Base-by-base conservation (phyloP, 441 rosid genomes). In the Mallotus repandus region DNA sequence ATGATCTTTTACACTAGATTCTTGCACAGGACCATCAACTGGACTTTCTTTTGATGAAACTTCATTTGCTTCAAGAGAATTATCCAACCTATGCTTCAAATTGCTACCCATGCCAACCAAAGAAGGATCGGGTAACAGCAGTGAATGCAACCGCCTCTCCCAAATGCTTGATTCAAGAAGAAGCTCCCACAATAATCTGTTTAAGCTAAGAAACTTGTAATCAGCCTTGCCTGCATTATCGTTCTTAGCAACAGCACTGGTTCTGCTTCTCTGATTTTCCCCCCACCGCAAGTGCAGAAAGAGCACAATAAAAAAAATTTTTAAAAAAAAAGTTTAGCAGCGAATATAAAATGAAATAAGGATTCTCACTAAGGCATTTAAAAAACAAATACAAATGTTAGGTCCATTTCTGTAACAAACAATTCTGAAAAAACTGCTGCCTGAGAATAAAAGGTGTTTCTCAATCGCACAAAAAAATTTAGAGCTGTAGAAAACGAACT, bases 181-280 rank as follows among this genome's bases (percentile, higher is more conserved):
- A 78, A 96, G 93, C 74, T 91, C 93, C 99, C 96, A 94, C 74
- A 84, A 72, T 76, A 89, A 58, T 41, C 86, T 81, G 78, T 91
- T 96, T 81, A 92, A 77, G 75, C 78, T 81, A 62, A 94, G 93
- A 78, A 85, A 75, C 72, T 77, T 84, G 78, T 86, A 83, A 64
- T 71, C 76, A 72, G 78, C 85, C 68, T 80, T 78, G 56, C 78
- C 87, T 32, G 77, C 71, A 68, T 81, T 80, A 72, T 80, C 88
- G 29, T 78, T 84, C 83, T 80, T 78, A 55, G 82, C 81, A 81
- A 80, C 78, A 61, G 74, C 83, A 76, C 74, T 77, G 67, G 60
- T 81, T 69, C 89, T 71, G 76, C 72, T 82, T 63, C 67, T 84
- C 96, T 88, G 82, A 35, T 58, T 38, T 52, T 58, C 56, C 21